Percentiles rank a stretch among this genome's conserved stretches.
Evolutionary conservation across 78 protist species (phyloP).

Genomic region (Dictyostelium capitatum): DNA sequence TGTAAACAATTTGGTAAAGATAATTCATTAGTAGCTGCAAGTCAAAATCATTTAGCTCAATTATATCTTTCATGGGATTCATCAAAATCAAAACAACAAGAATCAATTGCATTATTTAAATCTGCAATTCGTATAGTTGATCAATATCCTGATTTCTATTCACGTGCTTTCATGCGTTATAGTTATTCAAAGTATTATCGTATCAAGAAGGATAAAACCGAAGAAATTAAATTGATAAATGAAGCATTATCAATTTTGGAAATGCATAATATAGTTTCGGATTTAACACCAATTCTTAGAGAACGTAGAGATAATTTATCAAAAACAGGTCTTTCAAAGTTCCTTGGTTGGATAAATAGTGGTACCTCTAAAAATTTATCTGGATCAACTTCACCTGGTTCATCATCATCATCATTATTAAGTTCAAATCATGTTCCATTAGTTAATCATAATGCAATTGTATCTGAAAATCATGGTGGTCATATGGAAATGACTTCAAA

Average conservation of each 20-base stretch:
- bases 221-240: constrained; percentile 19
- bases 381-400: neutral
- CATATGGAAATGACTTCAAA: constrained; percentile 29
- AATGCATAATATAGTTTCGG: constrained; percentile 30
- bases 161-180: constrained; percentile 36
- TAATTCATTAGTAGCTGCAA: constrained; percentile 29
- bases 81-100: neutral
- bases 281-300: constrained; percentile 7
- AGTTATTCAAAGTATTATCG: constrained; percentile 32
- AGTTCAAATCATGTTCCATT: neutral
- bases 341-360: neutral
- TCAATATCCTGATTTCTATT: constrained; percentile 54
- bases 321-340: constrained; percentile 29
- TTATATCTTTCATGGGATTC: constrained; percentile 43
- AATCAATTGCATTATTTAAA: constrained; percentile 7
- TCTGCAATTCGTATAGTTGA: constrained; percentile 25
- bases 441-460: neutral
- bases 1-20: constrained; percentile 49
- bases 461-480: neutral
- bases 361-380: neutral
- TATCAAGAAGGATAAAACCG: constrained; percentile 30
- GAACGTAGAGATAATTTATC: constrained; percentile 5
- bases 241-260: constrained; percentile 36
- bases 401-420: neutral
- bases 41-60: constrained; percentile 43